These are phyloP conservation scores for Aspergillus sclerotialis DNA, from an alignment of 2,329 filamentous ascomycete genomes.

Conservation along the genomic window DNA sequence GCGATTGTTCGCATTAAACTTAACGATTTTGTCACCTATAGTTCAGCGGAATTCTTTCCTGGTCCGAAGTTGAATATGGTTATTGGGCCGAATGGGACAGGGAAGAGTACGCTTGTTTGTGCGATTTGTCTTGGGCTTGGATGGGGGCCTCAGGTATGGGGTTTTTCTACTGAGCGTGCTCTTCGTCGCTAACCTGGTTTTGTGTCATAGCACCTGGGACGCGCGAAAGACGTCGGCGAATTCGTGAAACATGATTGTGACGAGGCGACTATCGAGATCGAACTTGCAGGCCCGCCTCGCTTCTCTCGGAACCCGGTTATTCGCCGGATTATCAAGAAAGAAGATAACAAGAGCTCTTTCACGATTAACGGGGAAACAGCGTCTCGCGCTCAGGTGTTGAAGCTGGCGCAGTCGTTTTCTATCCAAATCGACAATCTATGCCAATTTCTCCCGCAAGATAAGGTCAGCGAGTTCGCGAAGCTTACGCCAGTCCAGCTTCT, in stretches of 20 bases:
- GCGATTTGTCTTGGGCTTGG: conserved; percentile 91
- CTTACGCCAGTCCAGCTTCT: conserved; percentile 76
- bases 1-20: conserved; percentile 83
- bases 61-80: conserved; percentile 97
- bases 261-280: conserved; percentile 79
- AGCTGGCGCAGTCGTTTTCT: conserved; percentile 62
- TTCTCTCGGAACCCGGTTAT: conserved; percentile 62
- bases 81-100: conserved; percentile 96
- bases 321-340: conserved; percentile 67
- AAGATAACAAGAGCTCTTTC: conserved; percentile 76
- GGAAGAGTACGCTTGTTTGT: conserved; percentile 95
- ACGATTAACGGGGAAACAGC: conserved; percentile 62
- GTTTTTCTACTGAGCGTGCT: neutral
- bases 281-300: conserved; percentile 61
- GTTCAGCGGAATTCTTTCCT: conserved; percentile 79
- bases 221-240: conserved; percentile 75
- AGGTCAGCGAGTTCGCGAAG: conserved; percentile 86
- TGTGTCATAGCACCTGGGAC: conserved; percentile 60
- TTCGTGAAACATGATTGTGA: conserved; percentile 86
- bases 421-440: conserved; percentile 98
- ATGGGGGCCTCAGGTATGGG: conserved; percentile 59
- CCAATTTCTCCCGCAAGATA: conserved; percentile 93
- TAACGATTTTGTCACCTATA: conserved; percentile 91
- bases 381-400: conserved; percentile 57
- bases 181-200: neutral